Conservation (phyloP, 2,329 filamentous ascomycete genomes). For the Aspergillus bombycis region DNA sequence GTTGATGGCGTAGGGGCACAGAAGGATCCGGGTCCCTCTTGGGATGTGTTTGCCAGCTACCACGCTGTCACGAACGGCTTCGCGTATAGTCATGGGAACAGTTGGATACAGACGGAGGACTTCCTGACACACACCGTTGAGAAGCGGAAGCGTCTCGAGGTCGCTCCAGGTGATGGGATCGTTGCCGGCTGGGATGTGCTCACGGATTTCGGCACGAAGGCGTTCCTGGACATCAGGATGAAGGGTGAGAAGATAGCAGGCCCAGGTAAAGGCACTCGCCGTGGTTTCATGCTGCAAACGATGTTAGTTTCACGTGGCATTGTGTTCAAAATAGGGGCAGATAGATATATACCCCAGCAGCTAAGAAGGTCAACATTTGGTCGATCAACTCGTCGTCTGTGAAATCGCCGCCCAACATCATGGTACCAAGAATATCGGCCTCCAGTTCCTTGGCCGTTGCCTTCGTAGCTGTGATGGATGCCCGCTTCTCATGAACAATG, state of each 20-base stretch:
- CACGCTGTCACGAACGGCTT: slow-evolving; percentile 48
- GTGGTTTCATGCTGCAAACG: slow-evolving; percentile 57
- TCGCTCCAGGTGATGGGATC: slow-evolving; percentile 32
- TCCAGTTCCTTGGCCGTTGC: slow-evolving; percentile 44
- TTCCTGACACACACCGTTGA: slow-evolving; percentile 78
- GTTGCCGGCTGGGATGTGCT: slow-evolving; percentile 46
- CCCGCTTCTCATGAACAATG: slow-evolving; percentile 39
- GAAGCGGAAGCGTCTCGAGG: slow-evolving; percentile 57
- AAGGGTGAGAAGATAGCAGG: slow-evolving; percentile 55
- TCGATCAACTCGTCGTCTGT: slow-evolving; percentile 44
- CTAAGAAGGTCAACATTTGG: slow-evolving; percentile 47
- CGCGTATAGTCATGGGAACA: slow-evolving; percentile 44
- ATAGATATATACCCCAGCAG: slow-evolving; percentile 38
- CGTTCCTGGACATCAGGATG: slow-evolving; percentile 53
- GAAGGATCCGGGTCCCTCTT: slow-evolving; percentile 69
- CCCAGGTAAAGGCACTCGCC: slow-evolving; percentile 57
- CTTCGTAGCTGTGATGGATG: slow-evolving; percentile 28
- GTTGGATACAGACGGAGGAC: slow-evolving; percentile 57
- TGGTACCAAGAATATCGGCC: slow-evolving; percentile 43
- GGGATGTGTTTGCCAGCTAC: slow-evolving; percentile 69
- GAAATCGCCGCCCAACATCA: slow-evolving; percentile 43
- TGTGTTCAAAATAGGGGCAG: not conserved
- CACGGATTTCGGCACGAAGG: slow-evolving; percentile 55
- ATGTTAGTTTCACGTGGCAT: slow-evolving; percentile 14
- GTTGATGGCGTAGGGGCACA: slow-evolving; percentile 73